Evolutionary conservation across 2,329 filamentous ascomycete genomes (phyloP), one percentile per base, ranked within the genome.

Genomic region (Apiospora koreana): DNA sequence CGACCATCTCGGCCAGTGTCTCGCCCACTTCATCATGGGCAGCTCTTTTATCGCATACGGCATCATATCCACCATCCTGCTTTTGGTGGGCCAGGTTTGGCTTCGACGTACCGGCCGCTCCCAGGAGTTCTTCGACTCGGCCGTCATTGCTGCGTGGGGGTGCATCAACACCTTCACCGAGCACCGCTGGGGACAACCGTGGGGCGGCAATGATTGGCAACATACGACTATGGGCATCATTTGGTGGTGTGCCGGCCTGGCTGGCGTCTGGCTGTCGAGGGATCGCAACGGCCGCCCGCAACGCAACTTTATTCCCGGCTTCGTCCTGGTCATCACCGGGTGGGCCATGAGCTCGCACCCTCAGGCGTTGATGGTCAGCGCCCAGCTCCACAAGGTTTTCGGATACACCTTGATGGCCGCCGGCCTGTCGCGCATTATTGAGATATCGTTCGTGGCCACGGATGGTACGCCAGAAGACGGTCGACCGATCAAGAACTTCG

Each of bases 201-300:
- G 96, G 96, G 94, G 93, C 68, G 90, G 89, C 81, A 98, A 98
- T 78, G 96, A 99, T 80, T 90, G 97, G 83, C 95, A 99, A 81
- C 96, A 99, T 81, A 99, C 96, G 0, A 94, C 93, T n/a, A 98
- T 99, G 95, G 96, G 96, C n/a, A 90, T 99, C 72, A 91, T 99
- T 68, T 99, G 96, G 96, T 99, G 95, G 95, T 93, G 91, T 76
- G 95, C 96, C 9, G 96, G 96, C 31, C 84, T 99, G 41, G 88
- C 95, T 14, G 96, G 96, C 54, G 88, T 99, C 68, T 99, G 95
- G 96, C 86, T 99, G 48, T 97, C 94, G 80, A 89, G 90, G 73
- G 94, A 92, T 79, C 90, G 94, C 70, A 91, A 95, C 73, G 95
- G 96, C 68, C 87, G 90, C 54, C 95, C 96, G 10, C 94, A 95